Base-by-base conservation (phyloP, 306 rosid genomes). In the Alnus glutinosa region DNA sequence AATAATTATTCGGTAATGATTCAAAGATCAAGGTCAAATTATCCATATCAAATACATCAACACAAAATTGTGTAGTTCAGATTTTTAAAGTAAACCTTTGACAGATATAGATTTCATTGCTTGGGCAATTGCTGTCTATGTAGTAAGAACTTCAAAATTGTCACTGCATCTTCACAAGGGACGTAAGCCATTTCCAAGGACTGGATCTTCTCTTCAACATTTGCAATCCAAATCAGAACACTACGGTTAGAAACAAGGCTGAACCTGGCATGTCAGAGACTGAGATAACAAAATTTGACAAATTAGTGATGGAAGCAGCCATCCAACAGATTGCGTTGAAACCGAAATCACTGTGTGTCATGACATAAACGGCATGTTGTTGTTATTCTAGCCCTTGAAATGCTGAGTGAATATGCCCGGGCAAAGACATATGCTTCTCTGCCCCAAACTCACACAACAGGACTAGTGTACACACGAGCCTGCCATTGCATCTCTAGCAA, bases 401-500 rank as follows among this genome's bases (percentile, higher is more conserved):
- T 61, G 42, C 16, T 61, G 12, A 30, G 4, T 61, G 16, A 67
- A 3, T 8, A 37, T 16, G 71, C 50, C 30, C 15, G 50, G 28
- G 71, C 30, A 37, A 14, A 32, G 14, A 42, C 11, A 37, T 37
- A 39, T 39, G 49, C 32, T 67, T 14, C 49, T 8, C 7, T 8
- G 50, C 49, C 50, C 49, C 50, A 3, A 15, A 16, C 72, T 39
- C 72, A 67, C 55, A 63, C 32, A 55, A 46, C 15, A 0, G 36
- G 36, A 58, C 54, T 15, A 23, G 44, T 7, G 7, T 67, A 14
- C 2, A 73, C 48, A 73, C 58, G 36, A 30, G 14, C 75, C 74
- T 79, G 55, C 71, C 7, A 62, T 75, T 73, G 59, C 51, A 83
- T 67, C n/a, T 30, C 62, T 74, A 50, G 69, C 7, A 70, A 19